Base-by-base conservation (phyloP, 768 basidiomycete species). In the Leccinum obscurum region DNA sequence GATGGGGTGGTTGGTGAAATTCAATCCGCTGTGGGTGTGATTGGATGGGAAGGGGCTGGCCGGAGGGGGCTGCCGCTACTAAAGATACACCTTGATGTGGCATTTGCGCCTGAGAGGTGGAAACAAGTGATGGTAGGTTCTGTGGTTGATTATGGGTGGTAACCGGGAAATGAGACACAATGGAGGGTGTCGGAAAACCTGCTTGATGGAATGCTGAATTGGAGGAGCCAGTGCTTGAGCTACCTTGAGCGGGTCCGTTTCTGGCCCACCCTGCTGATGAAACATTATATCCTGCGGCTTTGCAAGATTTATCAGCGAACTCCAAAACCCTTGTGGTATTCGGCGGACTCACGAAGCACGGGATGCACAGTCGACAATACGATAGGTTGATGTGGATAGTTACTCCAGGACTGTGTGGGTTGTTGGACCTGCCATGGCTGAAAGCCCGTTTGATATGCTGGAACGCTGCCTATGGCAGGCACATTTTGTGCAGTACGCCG, bases 401-500 rank as follows among this genome's bases (percentile, higher is more conserved):
- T 26, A 57, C 17, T 55, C 70, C 64, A 58, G 39, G 57, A n/a
- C 39, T 54, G 64, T 10, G 54, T 13, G 0, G 51, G 32, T 13
- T 61, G 70, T 50, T 56, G 66, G 49, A 24, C 32, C 9, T 55
- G 63, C 17, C 13, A 20, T 53, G 52, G 22, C 14, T 61, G 67
- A 51, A 49, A 57, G 24, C 51, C 22, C 24, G 63, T 26, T 39
- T 59, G 57, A 32, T 52, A 37, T 30, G 14, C 26, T 22, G 24
- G 41, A 50, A 61, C 37, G 44, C 50, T 55, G 30, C 62, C 48
- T 39, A 24, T 17, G 39, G 35, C 22, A 24, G 62, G 60, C 49
- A 52, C n/a, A 52, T 57, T 61, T 53, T 58, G 68, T 35, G 56
- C 32, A 11, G 64, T 30, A 53, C 63, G 58, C 57, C 67, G 46